A percentile compares a stretch with the other conserved stretches of the same genome.
These are phyloP conservation scores for Saccharomyces cerevisiae DNA, from an alignment of 805 yeast species.

Conservation along the genomic window DNA sequence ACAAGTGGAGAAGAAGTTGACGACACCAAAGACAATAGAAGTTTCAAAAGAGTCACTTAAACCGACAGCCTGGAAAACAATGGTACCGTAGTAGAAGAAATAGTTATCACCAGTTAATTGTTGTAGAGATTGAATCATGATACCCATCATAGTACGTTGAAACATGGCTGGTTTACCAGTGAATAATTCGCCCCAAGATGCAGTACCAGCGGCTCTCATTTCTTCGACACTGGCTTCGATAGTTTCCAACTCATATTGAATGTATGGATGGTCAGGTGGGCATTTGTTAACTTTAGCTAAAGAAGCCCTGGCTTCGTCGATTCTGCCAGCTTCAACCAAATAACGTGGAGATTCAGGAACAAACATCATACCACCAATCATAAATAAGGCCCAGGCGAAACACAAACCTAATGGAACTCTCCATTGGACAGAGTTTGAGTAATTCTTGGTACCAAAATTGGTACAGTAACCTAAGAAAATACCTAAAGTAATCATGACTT, in stretches of 20 bases:
- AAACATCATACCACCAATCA: slow-evolving; percentile 31
- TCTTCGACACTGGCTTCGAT: slow-evolving; percentile 54
- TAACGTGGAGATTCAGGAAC: slow-evolving; percentile 69
- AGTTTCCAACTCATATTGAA: slow-evolving; percentile 47
- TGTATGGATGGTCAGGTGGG: slow-evolving; percentile 43
- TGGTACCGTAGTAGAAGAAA: slow-evolving; percentile 60
- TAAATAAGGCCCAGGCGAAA: slow-evolving; percentile 36
- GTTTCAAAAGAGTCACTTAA: slow-evolving; percentile 50
- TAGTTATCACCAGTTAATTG: slow-evolving; percentile 63
- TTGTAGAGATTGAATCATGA: slow-evolving; percentile 53
- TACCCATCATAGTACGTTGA: slow-evolving; percentile 42
- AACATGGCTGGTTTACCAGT: slow-evolving; percentile 59
- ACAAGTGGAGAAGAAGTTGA: slow-evolving; percentile 53
- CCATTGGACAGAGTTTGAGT: slow-evolving; percentile 62
- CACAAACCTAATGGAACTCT: slow-evolving; percentile 57
- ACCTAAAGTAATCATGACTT: slow-evolving; percentile 59
- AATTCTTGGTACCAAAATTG: slow-evolving; percentile 50
- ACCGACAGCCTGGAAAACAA: slow-evolving; percentile 55
- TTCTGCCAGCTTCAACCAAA: slow-evolving; percentile 43
- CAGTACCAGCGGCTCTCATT: slow-evolving; percentile 53
- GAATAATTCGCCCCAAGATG: slow-evolving; percentile 56
- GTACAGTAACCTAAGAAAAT: slow-evolving; percentile 66
- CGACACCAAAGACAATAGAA: slow-evolving; percentile 50
- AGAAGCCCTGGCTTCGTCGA: slow-evolving; percentile 55
- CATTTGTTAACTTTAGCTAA: slow-evolving; percentile 47